These are phyloP conservation scores for Elymus sibiricus DNA, from an alignment of 176 grass and related monocot species.

Conservation along the genomic window DNA sequence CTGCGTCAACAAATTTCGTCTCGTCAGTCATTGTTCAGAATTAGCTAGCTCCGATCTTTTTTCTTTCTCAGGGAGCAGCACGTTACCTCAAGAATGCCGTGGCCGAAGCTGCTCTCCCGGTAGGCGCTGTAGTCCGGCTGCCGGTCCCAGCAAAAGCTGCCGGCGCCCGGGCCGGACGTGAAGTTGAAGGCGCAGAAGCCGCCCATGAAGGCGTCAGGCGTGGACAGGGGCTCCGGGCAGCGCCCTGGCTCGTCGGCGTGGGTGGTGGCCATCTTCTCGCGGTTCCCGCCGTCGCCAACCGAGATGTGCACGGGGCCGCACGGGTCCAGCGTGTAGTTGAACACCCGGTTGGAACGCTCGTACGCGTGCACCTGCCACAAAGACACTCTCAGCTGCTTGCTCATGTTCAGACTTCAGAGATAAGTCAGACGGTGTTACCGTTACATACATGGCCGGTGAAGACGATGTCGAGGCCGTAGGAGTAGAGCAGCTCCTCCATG, in stretches of 20 bases:
- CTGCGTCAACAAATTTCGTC: slow-evolving; percentile 21
- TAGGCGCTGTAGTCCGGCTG: slow-evolving; percentile 13
- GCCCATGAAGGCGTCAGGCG: slow-evolving; percentile 6
- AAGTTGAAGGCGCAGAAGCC: slow-evolving; percentile 56
- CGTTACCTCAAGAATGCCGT: slow-evolving; percentile 73
- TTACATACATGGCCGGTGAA: slow-evolving; percentile 80
- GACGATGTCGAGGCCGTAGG: slow-evolving; percentile 60
- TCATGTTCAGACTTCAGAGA: neutral
- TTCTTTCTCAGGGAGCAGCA: neutral
- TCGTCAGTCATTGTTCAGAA: neutral
- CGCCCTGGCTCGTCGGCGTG: slow-evolving; percentile 61
- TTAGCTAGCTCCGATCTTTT: neutral
- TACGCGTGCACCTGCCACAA: slow-evolving; percentile 73
- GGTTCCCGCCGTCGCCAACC: slow-evolving; percentile 5
- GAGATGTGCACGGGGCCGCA: slow-evolving; percentile 18
- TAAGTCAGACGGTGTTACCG: neutral
- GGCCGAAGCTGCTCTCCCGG: slow-evolving; percentile 69
- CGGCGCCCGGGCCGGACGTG: slow-evolving; percentile 57
- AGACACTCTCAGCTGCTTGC: neutral
- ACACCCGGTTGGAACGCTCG: slow-evolving; percentile 85
- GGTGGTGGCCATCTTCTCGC: slow-evolving; percentile 48
- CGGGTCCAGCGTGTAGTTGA: slow-evolving; percentile 38
- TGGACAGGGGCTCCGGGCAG: slow-evolving; percentile 51
- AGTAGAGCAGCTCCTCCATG: slow-evolving; percentile 90
- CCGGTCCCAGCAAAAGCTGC: slow-evolving; percentile 78